Conservation (phyloP, 345 rosid genomes). For the Passiflora organensis region DNA sequence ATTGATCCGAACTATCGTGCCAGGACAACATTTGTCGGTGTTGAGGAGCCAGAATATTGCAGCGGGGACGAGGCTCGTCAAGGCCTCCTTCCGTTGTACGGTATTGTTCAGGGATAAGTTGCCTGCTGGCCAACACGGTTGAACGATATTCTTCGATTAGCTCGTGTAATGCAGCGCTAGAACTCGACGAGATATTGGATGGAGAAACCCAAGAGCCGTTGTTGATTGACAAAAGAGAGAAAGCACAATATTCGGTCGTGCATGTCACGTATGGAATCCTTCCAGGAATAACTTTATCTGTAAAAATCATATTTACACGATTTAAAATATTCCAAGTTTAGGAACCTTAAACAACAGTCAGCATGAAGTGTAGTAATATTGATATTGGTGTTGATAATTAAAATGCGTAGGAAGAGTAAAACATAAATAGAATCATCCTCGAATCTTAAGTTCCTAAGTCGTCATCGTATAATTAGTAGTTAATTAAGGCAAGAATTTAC, state of each 20-base stretch:
- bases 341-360: too few species aligned
- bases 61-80: constrained; percentile 6
- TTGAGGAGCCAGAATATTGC: constrained; percentile 1
- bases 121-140: constrained; percentile 28
- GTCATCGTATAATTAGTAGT: too few species aligned
- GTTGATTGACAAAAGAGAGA: constrained; percentile 68
- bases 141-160: constrained; percentile 49
- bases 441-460: too few species aligned
- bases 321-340: too few species aligned
- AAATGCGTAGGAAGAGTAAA: too few species aligned
- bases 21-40: constrained; percentile 12
- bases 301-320: too few species aligned
- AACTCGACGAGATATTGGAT: constrained; percentile 43
- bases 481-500: too few species aligned
- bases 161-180: constrained; percentile 46
- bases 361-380: too few species aligned
- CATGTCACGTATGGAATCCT: constrained; percentile 19
- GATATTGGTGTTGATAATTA: too few species aligned
- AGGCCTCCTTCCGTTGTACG: constrained; percentile 12
- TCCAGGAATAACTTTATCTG: neutral
- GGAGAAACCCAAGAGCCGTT: constrained; percentile 33
- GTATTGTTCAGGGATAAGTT: constrained; percentile 27
- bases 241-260: constrained; percentile 41
- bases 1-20: constrained; percentile 19
- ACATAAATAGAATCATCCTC: too few species aligned